Percentiles rank a stretch among this genome's conserved stretches.
Conservation (phyloP, 495 filamentous ascomycete genomes). For the Aspergillus funiculosus region DNA sequence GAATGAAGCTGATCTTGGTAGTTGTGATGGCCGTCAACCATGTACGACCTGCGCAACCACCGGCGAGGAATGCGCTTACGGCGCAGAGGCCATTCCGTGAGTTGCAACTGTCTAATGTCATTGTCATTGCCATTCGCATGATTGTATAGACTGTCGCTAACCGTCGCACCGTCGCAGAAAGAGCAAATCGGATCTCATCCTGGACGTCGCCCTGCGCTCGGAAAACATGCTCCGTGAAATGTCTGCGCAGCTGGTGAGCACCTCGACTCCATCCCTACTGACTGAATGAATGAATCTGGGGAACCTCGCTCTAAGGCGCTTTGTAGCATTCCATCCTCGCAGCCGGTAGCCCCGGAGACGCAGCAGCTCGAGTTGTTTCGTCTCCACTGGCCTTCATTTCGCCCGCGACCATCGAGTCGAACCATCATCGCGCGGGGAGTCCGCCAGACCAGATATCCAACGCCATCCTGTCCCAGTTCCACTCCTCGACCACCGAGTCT, state of each 20-base stretch:
- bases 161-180: background rate
- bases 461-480: conserved; percentile 6
- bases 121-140: too few relatives aligned
- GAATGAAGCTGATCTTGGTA: too few relatives aligned
- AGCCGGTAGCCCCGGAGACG: conserved; percentile 1
- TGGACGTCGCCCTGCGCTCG: conserved; percentile 7
- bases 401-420: conserved; percentile 3
- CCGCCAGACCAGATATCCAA: conserved; percentile 11
- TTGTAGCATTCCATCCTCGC: background rate
- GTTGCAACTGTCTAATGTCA: background rate
- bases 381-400: conserved; percentile 10
- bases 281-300: background rate
- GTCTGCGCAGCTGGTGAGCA: conserved; percentile 11
- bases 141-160: background rate
- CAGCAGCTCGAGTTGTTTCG: conserved; percentile 4
- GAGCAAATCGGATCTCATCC: conserved; percentile 12
- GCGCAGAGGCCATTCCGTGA: conserved; percentile 10
- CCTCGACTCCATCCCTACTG: background rate
- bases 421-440: background rate
- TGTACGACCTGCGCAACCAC: conserved; percentile 6
- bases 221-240: conserved; percentile 11
- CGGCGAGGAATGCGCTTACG: conserved; percentile 7
- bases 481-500: conserved; percentile 11
- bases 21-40: conserved; percentile 12
- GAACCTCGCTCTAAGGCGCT: background rate